Percentiles rank a stretch among this genome's conserved stretches.
These are phyloP conservation scores for Volvox reticuliferus DNA, from an alignment of 139 green algal genomes.

Conservation along the genomic window DNA sequence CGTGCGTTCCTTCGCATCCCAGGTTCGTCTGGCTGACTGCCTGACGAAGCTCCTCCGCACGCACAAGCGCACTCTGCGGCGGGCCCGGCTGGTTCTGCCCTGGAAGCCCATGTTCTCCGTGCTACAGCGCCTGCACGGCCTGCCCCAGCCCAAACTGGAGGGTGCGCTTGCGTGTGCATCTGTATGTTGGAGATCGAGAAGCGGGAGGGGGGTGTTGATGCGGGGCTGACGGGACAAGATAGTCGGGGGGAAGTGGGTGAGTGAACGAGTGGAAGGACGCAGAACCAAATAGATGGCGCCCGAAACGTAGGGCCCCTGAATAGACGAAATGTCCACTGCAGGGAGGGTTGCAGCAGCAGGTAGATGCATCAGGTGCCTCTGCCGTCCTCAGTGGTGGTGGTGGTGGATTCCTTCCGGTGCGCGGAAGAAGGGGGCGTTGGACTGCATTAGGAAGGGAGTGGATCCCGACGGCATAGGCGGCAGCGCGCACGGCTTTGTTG, in stretches of 20 bases:
- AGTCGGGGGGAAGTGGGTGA: not conserved
- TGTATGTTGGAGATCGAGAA: not conserved
- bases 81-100: constrained; percentile 56
- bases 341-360: no score
- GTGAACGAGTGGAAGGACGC: not conserved
- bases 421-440: no score
- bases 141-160: constrained; percentile 5
- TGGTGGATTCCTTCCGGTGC: no score
- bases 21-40: constrained; percentile 64
- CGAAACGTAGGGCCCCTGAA: no score
- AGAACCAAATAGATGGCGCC: no score
- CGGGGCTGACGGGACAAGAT: not conserved
- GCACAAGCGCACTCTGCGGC: constrained; percentile 59
- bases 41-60: constrained; percentile 64
- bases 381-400: no score
- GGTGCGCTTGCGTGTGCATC: not conserved
- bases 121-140: constrained; percentile 46
- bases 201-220: not conserved
- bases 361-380: no score
- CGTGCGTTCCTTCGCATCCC: not conserved
- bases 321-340: no score
- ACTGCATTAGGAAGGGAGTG: no score
- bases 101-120: constrained; percentile 75
- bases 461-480: no score
- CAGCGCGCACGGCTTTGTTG: no score